Evolutionary conservation across 176 grass and related monocot genomes (phyloP).

Genomic region (Ensete glaucum): DNA sequence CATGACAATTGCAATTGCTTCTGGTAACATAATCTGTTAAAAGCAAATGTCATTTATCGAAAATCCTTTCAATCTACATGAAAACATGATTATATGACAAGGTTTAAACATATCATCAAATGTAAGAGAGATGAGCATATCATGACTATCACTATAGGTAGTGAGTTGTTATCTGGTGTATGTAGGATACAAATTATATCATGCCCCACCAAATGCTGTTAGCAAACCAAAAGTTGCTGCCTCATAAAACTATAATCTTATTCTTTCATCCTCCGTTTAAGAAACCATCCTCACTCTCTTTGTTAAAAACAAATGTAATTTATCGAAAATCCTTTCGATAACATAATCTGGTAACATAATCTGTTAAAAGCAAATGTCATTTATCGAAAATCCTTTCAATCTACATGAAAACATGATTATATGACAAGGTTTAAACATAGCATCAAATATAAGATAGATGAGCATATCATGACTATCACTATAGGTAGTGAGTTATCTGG

Average conservation of each 20-base stretch:
- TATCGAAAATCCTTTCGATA: too few relatives aligned
- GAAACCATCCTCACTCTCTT: too few relatives aligned
- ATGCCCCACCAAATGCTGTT: neutral
- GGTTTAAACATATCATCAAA: too few relatives aligned
- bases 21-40: conserved; percentile 91
- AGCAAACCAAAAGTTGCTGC: neutral
- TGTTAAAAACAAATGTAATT: too few relatives aligned
- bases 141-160: too few relatives aligned
- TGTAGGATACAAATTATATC: neutral
- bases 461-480: too few relatives aligned
- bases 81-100: neutral
- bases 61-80: conserved; percentile 8
- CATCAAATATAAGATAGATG: too few relatives aligned
- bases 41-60: conserved; percentile 11
- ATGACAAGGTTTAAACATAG: too few relatives aligned
- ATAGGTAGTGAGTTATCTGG: neutral
- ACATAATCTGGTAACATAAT: too few relatives aligned
- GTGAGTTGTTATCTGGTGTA: neutral
- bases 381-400: conserved; percentile 7
- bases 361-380: conserved; percentile 33
- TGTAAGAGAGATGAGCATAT: too few relatives aligned
- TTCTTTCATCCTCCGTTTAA: neutral
- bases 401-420: conserved; percentile 4
- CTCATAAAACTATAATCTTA: neutral
- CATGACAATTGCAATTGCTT: conserved; percentile 99